These are phyloP conservation scores for Dendrothele bispora DNA, from an alignment of 768 basidiomycete species.

Conservation along the genomic window DNA sequence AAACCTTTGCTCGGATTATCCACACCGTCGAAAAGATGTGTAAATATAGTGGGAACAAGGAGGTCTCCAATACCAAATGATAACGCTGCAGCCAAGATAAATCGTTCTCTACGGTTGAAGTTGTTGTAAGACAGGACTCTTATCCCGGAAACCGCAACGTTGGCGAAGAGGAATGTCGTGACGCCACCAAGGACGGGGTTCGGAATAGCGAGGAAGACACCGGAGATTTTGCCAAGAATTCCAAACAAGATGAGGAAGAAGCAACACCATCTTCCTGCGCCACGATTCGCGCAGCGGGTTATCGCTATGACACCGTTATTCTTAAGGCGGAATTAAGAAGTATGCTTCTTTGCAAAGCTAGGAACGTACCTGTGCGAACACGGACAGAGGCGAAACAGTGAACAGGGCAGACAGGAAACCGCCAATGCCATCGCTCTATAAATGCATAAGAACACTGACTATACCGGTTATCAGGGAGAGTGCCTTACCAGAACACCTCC, in stretches of 20 bases:
- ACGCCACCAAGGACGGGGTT: slow-evolving; percentile 82
- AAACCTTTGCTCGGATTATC: slow-evolving; percentile 51
- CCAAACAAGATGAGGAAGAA: slow-evolving; percentile 79
- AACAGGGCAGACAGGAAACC: slow-evolving; percentile 79
- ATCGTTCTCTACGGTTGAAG: slow-evolving; percentile 67
- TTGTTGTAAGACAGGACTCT: slow-evolving; percentile 62
- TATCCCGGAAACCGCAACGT: slow-evolving; percentile 67
- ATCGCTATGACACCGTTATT: slow-evolving; percentile 84
- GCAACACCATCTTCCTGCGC: slow-evolving; percentile 82
- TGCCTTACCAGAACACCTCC: slow-evolving; percentile 68
- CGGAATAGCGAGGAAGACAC: slow-evolving; percentile 83
- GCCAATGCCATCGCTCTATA: slow-evolving; percentile 72
- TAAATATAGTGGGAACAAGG: slow-evolving; percentile 62
- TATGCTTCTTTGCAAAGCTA: too few species aligned
- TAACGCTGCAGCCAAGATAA: slow-evolving; percentile 68
- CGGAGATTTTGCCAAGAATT: slow-evolving; percentile 77
- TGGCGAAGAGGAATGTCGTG: slow-evolving; percentile 84
- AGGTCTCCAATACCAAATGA: slow-evolving; percentile 73
- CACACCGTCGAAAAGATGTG: slow-evolving; percentile 68
- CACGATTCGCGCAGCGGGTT: slow-evolving; percentile 80
- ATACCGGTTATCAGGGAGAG: slow-evolving; percentile 33
- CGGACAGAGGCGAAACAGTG: slow-evolving; percentile 78
- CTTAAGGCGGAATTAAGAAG: slow-evolving; percentile 25
- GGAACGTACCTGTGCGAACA: slow-evolving; percentile 60
- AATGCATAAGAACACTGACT: slow-evolving; percentile 43